These are phyloP conservation scores for Zychaea mexicana DNA, from an alignment of 371 early-diverging fungal genomes.

Conservation along the genomic window DNA sequence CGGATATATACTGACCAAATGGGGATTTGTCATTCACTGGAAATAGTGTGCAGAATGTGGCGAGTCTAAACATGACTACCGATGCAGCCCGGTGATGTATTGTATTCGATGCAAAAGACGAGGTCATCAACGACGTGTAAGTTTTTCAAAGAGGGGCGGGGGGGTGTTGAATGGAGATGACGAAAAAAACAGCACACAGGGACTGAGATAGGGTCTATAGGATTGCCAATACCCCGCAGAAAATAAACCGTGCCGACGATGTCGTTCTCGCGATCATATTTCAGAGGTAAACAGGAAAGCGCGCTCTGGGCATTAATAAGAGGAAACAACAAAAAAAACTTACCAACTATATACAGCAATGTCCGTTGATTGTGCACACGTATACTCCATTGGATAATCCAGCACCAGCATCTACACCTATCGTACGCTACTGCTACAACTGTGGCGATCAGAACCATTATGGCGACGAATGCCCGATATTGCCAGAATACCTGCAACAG, in stretches of 20 bases:
- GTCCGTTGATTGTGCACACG: constrained; percentile 6
- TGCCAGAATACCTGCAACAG: background rate
- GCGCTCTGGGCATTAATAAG: background rate
- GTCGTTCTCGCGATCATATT: background rate
- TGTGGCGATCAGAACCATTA: constrained; percentile 2
- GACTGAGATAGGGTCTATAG: background rate
- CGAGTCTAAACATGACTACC: background rate
- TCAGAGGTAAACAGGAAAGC: background rate
- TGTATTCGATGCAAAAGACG: constrained; percentile 5
- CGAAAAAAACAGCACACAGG: too few species aligned
- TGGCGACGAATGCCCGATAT: constrained; percentile 10
- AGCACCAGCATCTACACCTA: background rate
- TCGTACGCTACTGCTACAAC: background rate
- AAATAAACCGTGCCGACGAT: background rate
- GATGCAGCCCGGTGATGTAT: background rate
- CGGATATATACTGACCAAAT: background rate
- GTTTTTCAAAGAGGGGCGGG: background rate
- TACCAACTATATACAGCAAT: constrained; percentile 2
- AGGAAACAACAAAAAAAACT: background rate
- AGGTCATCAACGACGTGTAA: background rate
- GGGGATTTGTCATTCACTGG: background rate
- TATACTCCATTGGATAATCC: background rate
- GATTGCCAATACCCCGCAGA: background rate
- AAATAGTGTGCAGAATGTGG: constrained; percentile 9
- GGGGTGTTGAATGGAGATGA: background rate